Evolutionary conservation across 768 basidiomycete species (phyloP).

Genomic region (Pisolithus sp.): DNA sequence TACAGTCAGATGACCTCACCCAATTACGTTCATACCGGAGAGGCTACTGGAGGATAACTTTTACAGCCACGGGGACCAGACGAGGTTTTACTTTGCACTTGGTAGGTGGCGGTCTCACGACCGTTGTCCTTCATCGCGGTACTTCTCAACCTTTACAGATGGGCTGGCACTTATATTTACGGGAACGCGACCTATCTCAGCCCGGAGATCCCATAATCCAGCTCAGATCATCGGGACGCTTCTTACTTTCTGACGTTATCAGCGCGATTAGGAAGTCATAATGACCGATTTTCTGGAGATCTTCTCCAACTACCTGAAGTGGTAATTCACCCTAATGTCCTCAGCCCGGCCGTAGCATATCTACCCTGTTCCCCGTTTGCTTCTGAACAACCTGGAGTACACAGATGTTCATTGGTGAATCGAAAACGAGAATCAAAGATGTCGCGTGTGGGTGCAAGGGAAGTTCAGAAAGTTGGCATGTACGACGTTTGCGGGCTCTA

Average conservation of each 20-base stretch:
- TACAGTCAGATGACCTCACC: constrained; percentile 85
- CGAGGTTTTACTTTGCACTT: constrained; percentile 89
- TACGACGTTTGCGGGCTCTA: too few species aligned
- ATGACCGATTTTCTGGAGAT: not conserved
- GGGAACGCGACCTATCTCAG: constrained; percentile 40
- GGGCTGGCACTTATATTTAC: constrained; percentile 78
- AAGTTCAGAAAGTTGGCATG: constrained; percentile 47
- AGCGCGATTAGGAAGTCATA: constrained; percentile 4
- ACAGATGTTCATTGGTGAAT: constrained; percentile 86
- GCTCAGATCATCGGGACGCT: constrained; percentile 25
- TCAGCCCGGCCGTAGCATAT: constrained; percentile 34
- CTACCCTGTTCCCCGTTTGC: constrained; percentile 69
- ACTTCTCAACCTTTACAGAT: constrained; percentile 36
- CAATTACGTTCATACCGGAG: constrained; percentile 84
- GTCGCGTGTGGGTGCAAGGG: constrained; percentile 91
- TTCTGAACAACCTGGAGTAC: constrained; percentile 80
- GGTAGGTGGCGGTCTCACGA: constrained; percentile 37
- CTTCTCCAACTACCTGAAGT: constrained; percentile 1
- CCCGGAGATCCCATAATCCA: constrained; percentile 23
- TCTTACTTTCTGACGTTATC: constrained; percentile 5
- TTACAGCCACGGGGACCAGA: constrained; percentile 95
- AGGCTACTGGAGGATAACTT: constrained; percentile 90
- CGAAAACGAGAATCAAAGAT: constrained; percentile 92
- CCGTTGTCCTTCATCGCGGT: not conserved
- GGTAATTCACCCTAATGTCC: constrained; percentile 34